Evolutionary conservation across 2,329 filamentous ascomycete genomes (phyloP), one percentile per base, ranked within the genome.

Genomic region (Passalora sequoiae): DNA sequence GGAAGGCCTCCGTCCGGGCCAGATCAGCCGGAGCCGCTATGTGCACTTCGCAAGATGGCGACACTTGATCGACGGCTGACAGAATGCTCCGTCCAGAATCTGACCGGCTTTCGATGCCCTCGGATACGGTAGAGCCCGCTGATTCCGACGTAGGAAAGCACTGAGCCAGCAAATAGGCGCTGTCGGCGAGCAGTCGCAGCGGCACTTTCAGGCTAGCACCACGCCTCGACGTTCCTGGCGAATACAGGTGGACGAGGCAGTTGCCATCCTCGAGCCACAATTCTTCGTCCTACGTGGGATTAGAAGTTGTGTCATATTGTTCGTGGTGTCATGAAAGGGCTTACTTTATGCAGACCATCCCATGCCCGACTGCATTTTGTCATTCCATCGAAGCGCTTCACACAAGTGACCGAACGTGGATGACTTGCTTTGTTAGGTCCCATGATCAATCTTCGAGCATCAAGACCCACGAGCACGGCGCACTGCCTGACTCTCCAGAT

Each of bases 161-260:
- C 61, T 55, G 59, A 49, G 78, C 69, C 17, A 88, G 69, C 6
- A 89, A 67, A 1, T 77, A 75, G 20, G 70, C 70, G 59, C 81
- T 86, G 32, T 76, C 64, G 15, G 83, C 64, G 4, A 89, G 66
- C 3, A 69, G 66, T 4, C 71, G 68, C 38, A 83, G 76, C 0
- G 80, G 77, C 1, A 89, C 64, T 48, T 74, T 78, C 60, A 89
- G 84, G 1, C 84, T 79, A 1, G 85, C 80, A 0, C 81, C 81
- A 53, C 78, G 70, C 44, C 72, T 73, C 3, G 82, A 85, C 43
- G 79, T 76, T 28, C 81, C 81, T 50, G 73, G 72, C n/a, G 67
- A 75, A 56, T 86, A 81, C 0, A 89, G 69, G 62, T 89, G 74
- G 1, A 89, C 73, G 12, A 80, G 70, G 55, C 84, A 89, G 58